Percentiles rank a stretch among this genome's conserved stretches.
Conservation (phyloP, 208 protist genomes). For the Ichthyophonus hoferi region DNA sequence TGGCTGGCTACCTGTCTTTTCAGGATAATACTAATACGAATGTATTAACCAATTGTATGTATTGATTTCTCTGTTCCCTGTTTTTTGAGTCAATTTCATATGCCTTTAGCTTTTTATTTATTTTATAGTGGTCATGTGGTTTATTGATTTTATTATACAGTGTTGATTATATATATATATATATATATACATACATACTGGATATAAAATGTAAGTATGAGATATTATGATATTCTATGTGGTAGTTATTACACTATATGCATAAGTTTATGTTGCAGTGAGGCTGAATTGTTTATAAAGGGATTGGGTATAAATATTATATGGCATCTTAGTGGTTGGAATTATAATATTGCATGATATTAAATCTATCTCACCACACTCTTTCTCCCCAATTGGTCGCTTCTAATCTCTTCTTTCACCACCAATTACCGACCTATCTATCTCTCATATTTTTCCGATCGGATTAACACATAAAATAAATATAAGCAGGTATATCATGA, state of each 20-base stretch:
- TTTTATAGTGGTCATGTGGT: neutral
- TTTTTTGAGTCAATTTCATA: too few species aligned
- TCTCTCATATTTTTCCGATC: too few species aligned
- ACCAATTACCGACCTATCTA: too few species aligned
- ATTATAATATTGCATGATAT: too few species aligned
- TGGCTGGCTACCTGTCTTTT: neutral
- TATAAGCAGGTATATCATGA: too few species aligned
- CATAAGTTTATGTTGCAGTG: neutral
- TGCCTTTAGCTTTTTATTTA: neutral
- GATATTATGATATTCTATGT: neutral
- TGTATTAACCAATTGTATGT: neutral
- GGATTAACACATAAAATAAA: too few species aligned
- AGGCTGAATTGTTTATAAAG: neutral
- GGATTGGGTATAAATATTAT: too few species aligned
- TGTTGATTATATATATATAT: constrained; percentile 2
- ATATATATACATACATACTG: neutral
- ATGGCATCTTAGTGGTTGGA: too few species aligned
- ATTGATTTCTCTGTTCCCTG: too few species aligned
- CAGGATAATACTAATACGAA: neutral
- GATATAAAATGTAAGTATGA: neutral
- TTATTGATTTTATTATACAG: neutral
- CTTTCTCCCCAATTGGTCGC: too few species aligned
- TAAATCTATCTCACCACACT: too few species aligned
- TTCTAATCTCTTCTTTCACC: too few species aligned
- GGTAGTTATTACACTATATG: neutral